Base-by-base conservation (phyloP, 257 asterid species). In the Verbascum thapsus region DNA sequence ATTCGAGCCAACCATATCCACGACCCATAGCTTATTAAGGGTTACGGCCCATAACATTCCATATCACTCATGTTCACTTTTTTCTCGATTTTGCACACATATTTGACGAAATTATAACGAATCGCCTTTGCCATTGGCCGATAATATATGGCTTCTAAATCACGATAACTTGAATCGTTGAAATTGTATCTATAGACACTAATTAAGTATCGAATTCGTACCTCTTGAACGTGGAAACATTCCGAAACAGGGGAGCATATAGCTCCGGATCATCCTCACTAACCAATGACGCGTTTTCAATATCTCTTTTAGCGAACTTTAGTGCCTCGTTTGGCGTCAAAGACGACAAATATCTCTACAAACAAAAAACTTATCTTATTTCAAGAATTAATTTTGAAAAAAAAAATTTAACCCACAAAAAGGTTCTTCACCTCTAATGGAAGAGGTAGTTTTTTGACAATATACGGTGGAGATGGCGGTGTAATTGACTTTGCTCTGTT, bases 161-260 rank as follows among this genome's bases (percentile, higher is more conserved):
- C 40, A 39, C 5, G 8, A 22, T 20, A 40, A 15, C 23, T 22
- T 40, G 9, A 3, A 11, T 57, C 37, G 17, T 53, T 26, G 38
- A 26, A 69, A 16, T 11, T 10, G 48, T 17, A 47, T 43, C 34
- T 58, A 10, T 62, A 63, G 19, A 59, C 32, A 66, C 17, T n/a
- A 20, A 13, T 38, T 40, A 53, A 23, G 68, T 49, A 42, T 61
- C 40, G 18, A 20, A 57, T 13, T 59, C 51, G 17, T 83, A 84
- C 96, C 98, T 88, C 79, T 82, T 86, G 75, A 91, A 91, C 58
- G 78, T 67, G 64, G 98, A 86, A 70, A 88, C 58, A 56, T 91
- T 91, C 41, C 70, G 80, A 73, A 91, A 91, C 18, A 88, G 66
- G 26, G 95, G 98, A 30, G 94, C 81, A 58, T 84, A 78, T 64